Evolutionary conservation across 1,284 basidiomycete species (phyloP), one percentile per base, ranked within the genome.

Genomic region (Austroboletus niveus): DNA sequence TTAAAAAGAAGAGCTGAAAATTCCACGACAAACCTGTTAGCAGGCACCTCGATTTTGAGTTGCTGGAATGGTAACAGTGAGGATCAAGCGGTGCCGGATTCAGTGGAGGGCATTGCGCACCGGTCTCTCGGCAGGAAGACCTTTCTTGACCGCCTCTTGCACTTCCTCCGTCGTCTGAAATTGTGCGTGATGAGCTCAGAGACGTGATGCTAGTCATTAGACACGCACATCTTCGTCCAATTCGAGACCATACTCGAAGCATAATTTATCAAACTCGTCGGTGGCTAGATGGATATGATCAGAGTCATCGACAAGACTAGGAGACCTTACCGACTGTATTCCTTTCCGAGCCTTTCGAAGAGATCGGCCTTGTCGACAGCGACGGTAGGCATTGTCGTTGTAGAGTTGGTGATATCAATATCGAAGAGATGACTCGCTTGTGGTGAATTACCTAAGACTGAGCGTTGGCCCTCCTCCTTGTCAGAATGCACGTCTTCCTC

Each of bases 11-110:
- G 24, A 42, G 32, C 10, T 20, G 17, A 12, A 27, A 39, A 43
- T 32, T 38, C 47, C 7, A 34, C 15, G 17, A 57, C 69, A 48
- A 54, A 83, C 90, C 92, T 85, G 71, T 98, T 99, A 27, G 97
- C 97, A 31, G 97, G 96, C 48, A 98, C 84, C 72, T 99, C 96
- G 64, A 99, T 98, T 82, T 99, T 99, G 61, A 99, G 78, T 89
- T 96, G 89, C 85, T 95, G 49, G 40, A 36, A n/a, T 29, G 11
- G 43, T 40, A 15, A 17, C 3, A 8, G 29, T 60, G 41, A 62
- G 51, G 15, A 42, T 24, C 22, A 5, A 31, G 51, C 40, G 39
- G 30, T 30, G 31, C 36, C n/a, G 40, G 29, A 35, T 22, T 22
- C 42, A n/a, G 45, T 8, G 17, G 40, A 42, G 22, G 45, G 14